Base-by-base conservation (phyloP, 192 early-diverging fungal genomes). In the Entomortierella lignicola region DNA sequence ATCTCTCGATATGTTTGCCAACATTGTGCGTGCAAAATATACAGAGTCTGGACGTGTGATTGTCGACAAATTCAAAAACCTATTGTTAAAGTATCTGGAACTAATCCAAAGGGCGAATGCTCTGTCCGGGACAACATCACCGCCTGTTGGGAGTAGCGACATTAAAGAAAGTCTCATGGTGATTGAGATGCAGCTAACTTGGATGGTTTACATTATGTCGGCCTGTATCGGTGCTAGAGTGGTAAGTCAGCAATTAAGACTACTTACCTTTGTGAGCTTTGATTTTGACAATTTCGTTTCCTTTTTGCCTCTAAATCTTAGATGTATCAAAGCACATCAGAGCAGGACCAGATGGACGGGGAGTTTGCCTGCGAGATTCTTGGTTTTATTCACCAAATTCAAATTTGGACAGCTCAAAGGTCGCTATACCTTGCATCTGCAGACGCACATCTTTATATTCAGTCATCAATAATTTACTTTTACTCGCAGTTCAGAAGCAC, bases 271-370 rank as follows among this genome's bases (percentile, higher is more conserved):
- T 8, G 26, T 54, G 23, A 23, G 26, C 52, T 8, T 15, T 26
- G 10, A 15, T 54, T 8, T 23, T 15, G 23, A 15, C 15, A 8
- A 2, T 29, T 2, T 17, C 15, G 26, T 54, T 54, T 18, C n/a
- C 8, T 27, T 27, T 54, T 47, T 15, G 17, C 5, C 20, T 6
- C 34, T 25, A 27, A 69, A 4, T 30, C 56, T 23, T 63, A 88
- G 70, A 82, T 86, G 85, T 90, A 59, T 89, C 88, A 84, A 83
- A 91, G 86, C 64, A 83, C 91, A 8, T 89, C 94, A 5, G 94
- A 95, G 50, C 86, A 94, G 55, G 94, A 97, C 77, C 66, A 80
- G 20, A 81, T 90, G 34, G 95, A 97, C 72, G 94, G 93, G 10
- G 89, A 93, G 20, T 69, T 94, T 69, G 87, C 89, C 41, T 85